Evolutionary conservation across 2,329 filamentous ascomycete genomes (phyloP).

Genomic region (Ambrosiella xylebori): DNA sequence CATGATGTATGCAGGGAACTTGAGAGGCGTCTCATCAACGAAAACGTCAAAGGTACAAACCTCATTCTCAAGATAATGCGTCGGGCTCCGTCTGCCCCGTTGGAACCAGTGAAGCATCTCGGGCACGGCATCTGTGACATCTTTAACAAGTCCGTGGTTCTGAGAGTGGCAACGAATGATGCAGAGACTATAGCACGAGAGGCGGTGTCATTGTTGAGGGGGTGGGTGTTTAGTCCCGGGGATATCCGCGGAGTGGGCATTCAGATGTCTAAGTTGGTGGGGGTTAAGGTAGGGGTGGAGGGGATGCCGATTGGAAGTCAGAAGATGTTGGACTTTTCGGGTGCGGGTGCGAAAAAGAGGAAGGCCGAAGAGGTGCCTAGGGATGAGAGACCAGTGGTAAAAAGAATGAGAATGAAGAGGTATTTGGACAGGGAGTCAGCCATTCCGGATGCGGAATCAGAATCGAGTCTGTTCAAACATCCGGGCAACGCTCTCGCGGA

Average conservation of each 20-base stretch:
- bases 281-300: constrained; percentile 39
- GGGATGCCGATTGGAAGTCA: constrained; percentile 56
- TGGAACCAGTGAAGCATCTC: constrained; percentile 83
- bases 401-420: no score
- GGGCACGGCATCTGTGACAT: constrained; percentile 91
- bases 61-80: constrained; percentile 93
- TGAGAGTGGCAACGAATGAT: constrained; percentile 72
- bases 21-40: constrained; percentile 60
- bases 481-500: constrained; percentile 35
- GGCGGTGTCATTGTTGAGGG: constrained; percentile 65
- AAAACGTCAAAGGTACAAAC: constrained; percentile 72
- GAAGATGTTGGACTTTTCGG: constrained; percentile 55
- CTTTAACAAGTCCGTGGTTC: constrained; percentile 70
- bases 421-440: no score
- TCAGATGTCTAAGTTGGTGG: constrained; percentile 84
- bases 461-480: constrained; percentile 19
- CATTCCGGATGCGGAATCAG: neutral
- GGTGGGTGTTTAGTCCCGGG: constrained; percentile 70
- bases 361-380: no score
- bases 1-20: constrained; percentile 71
- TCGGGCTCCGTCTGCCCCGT: constrained; percentile 65
- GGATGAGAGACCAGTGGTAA: no score
- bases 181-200: constrained; percentile 58
- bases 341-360: constrained; percentile 17
- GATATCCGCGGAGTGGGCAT: constrained; percentile 86